Base-by-base conservation (phyloP, 208 protist species). In the Acanthamoeba divionensis region DNA sequence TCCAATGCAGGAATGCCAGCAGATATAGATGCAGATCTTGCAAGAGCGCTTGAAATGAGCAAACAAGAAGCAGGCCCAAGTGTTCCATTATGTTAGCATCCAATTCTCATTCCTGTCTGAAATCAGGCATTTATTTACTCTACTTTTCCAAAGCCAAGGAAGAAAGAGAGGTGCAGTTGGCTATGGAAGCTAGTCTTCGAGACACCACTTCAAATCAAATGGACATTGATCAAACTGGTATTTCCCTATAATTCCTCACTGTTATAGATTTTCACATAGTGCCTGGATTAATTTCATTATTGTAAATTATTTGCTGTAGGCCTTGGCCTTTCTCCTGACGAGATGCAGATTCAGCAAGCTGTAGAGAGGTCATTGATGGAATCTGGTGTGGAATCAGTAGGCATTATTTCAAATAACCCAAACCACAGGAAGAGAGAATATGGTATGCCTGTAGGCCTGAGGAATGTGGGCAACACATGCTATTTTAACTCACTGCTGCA, bases 401-500 rank as follows among this genome's bases (percentile, higher is more conserved):
- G 48, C 73, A 26, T 62, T 3, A 33, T 83, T 8, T 83, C 73
- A 18, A 83, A 83, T 31, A 83, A 83, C 45, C 73, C 73, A n/a
- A 83, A 83, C 73, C 73, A 83, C 21, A 26, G 73, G 13, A 83
- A 83, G 50, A 62, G 86, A 13, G 69, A 90, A 15, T 45, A 75
- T 6, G 86, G 86, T 5, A 13, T 90, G 41, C 77, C 86, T 31
- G 75, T 90, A 7, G 86, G 86, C 0, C 45, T 90, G 7, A 33
- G 82, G 18, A 90, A 90, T 38, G 62, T 90, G 5, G 86, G 86
- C 38, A 90, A 90, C 86, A 67, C 75, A 2, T 90, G 86, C 73
- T 90, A 90, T 73, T 90, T 90, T 73, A 90, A 90, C 77, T 90
- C 86, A 6, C 52, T 90, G 7, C 86, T 90, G n/a, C 86, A 73